These are phyloP conservation scores for Penicillium fuscoglaucum DNA, from an alignment of 2,329 filamentous ascomycete genomes.

Conservation along the genomic window DNA sequence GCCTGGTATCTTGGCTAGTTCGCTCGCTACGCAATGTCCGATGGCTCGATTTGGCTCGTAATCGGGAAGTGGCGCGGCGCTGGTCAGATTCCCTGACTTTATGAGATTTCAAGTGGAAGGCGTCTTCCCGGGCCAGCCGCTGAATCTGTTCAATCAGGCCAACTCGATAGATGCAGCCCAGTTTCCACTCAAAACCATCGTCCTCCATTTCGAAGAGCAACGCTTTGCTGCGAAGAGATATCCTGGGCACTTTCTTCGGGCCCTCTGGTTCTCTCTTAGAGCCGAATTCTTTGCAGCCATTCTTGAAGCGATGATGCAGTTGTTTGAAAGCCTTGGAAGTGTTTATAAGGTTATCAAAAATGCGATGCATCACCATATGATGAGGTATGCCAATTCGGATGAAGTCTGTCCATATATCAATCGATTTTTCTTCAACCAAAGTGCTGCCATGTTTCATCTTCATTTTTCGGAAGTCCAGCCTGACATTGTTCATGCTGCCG, in stretches of 20 bases:
- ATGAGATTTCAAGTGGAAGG: constrained; percentile 83
- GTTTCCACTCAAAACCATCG: constrained; percentile 94
- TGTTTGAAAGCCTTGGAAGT: constrained; percentile 83
- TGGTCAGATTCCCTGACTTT: constrained; percentile 71
- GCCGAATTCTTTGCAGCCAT: constrained; percentile 83
- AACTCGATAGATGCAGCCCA: constrained; percentile 88
- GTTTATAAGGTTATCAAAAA: constrained; percentile 93
- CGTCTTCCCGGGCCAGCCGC: constrained; percentile 83
- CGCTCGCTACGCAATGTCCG: constrained; percentile 45
- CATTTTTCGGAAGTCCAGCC: constrained; percentile 76
- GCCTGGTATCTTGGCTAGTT: constrained; percentile 40
- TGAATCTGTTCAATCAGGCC: constrained; percentile 89
- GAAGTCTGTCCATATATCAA: constrained; percentile 82
- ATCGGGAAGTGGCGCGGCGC: constrained; percentile 51
- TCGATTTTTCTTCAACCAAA: constrained; percentile 71
- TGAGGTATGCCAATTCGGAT: constrained; percentile 87
- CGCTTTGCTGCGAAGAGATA: constrained; percentile 78
- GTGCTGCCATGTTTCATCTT: constrained; percentile 66
- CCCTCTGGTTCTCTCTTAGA: constrained; percentile 80
- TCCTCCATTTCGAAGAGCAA: constrained; percentile 93
- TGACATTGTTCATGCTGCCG: constrained; percentile 75
- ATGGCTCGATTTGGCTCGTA: constrained; percentile 55
- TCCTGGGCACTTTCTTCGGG: constrained; percentile 81
- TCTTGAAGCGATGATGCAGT: constrained; percentile 88
- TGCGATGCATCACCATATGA: constrained; percentile 81